These are phyloP conservation scores for Glarea lozoyensis DNA, from an alignment of 495 filamentous ascomycete genomes.

Conservation along the genomic window DNA sequence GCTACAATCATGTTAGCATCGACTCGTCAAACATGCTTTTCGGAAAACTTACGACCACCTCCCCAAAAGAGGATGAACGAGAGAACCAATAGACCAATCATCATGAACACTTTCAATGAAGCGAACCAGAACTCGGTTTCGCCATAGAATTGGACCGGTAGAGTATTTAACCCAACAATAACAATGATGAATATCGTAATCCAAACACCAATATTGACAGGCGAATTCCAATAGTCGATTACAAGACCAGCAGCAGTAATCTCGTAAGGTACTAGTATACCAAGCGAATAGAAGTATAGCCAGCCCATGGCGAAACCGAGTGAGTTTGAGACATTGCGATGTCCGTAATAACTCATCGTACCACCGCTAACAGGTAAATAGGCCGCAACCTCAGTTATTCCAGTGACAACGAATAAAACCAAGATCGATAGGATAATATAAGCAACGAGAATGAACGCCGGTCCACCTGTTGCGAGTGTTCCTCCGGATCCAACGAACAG, in stretches of 20 bases:
- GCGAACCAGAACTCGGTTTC: slow-evolving; percentile 81
- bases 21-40: background rate
- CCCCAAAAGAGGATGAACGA: slow-evolving; percentile 64
- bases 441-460: slow-evolving; percentile 54
- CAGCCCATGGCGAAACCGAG: slow-evolving; percentile 38
- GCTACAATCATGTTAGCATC: background rate
- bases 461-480: slow-evolving; percentile 49
- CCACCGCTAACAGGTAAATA: slow-evolving; percentile 30
- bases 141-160: slow-evolving; percentile 61
- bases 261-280: slow-evolving; percentile 68
- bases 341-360: slow-evolving; percentile 31
- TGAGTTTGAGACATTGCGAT: slow-evolving; percentile 40
- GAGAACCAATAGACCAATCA: slow-evolving; percentile 56
- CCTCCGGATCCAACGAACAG: slow-evolving; percentile 54
- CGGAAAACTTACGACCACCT: slow-evolving; percentile 52
- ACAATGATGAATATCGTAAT: slow-evolving; percentile 57
- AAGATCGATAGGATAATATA: slow-evolving; percentile 38
- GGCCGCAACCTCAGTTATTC: slow-evolving; percentile 28
- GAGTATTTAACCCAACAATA: slow-evolving; percentile 54
- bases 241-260: slow-evolving; percentile 66
- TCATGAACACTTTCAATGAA: slow-evolving; percentile 58
- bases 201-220: slow-evolving; percentile 66
- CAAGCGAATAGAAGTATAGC: slow-evolving; percentile 31
- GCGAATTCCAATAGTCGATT: slow-evolving; percentile 57
- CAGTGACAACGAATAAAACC: slow-evolving; percentile 31